Evolutionary conservation across 2,329 filamentous ascomycete genomes (phyloP).

Genomic region (Pyricularia pennisetigena): DNA sequence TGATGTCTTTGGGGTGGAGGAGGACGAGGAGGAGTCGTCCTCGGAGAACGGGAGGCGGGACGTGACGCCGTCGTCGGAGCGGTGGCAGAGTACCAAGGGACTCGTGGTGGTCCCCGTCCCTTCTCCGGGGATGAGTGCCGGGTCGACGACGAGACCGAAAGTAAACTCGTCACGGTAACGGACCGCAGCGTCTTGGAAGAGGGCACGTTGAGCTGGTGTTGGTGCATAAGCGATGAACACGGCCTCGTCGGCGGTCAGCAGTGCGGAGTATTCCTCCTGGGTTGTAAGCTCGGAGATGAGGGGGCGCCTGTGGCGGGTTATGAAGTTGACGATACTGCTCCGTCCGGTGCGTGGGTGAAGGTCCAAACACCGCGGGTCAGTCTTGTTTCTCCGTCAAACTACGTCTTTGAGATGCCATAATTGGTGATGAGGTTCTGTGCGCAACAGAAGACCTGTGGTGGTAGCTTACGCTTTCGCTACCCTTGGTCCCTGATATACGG

Average conservation of each 20-base stretch:
- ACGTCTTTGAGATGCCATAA: background rate
- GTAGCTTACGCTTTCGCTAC: constrained; percentile 12
- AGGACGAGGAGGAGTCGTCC: background rate
- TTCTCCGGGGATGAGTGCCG: constrained; percentile 8
- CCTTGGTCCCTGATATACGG: constrained; percentile 12
- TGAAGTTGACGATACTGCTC: constrained; percentile 15
- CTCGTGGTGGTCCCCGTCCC: constrained; percentile 4
- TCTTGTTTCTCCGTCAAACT: background rate
- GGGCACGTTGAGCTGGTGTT: background rate
- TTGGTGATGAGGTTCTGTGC: too few species aligned
- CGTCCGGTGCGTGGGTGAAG: background rate
- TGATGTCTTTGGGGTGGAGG: constrained; percentile 7
- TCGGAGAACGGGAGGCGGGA: background rate
- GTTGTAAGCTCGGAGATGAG: constrained; percentile 13
- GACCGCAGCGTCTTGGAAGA: constrained; percentile 16
- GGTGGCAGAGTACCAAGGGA: constrained; percentile 18
- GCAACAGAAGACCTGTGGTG: background rate
- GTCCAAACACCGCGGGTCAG: background rate
- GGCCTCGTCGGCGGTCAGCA: constrained; percentile 4
- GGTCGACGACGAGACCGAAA: constrained; percentile 18
- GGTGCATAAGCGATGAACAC: constrained; percentile 5
- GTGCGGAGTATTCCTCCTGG: constrained; percentile 9
- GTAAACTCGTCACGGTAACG: constrained; percentile 22
- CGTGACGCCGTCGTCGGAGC: constrained; percentile 17
- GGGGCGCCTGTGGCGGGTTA: constrained; percentile 17